Evolutionary conservation across 768 basidiomycete genomes (phyloP).

Genomic region (Tricholoma sp.): DNA sequence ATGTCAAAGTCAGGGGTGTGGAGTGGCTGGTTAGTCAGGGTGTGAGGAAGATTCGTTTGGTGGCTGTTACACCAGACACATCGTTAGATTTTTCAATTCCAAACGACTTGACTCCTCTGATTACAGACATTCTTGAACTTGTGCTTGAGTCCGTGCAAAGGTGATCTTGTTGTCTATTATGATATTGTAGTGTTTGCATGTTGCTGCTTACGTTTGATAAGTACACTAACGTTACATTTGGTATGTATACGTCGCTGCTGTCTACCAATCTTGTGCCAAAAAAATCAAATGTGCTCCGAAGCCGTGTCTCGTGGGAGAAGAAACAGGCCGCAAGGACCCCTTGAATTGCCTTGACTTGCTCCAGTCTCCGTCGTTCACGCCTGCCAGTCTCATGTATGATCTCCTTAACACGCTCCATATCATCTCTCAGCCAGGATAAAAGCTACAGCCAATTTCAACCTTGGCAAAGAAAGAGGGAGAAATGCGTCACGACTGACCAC

Average conservation of each 20-base stretch:
- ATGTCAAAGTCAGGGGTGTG: not conserved
- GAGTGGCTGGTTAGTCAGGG: not conserved
- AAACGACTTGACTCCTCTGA: not conserved
- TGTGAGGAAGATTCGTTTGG: not conserved
- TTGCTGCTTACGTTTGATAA: too few species aligned
- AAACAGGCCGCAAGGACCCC: constrained; percentile 57
- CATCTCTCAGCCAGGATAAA: constrained; percentile 62
- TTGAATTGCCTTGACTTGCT: constrained; percentile 61
- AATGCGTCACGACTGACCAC: constrained; percentile 50
- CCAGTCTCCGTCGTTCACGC: constrained; percentile 78
- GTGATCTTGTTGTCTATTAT: too few species aligned
- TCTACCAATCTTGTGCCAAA: too few species aligned
- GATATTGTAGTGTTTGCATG: too few species aligned
- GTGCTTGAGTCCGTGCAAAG: too few species aligned
- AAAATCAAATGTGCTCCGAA: constrained; percentile 64
- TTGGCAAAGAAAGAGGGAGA: not conserved
- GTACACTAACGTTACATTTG: too few species aligned
- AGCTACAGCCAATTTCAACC: constrained; percentile 25
- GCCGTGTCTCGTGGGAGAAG: constrained; percentile 56
- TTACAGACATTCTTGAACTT: too few species aligned
- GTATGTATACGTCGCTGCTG: too few species aligned
- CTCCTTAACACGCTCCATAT: constrained; percentile 71
- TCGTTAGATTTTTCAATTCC: not conserved
- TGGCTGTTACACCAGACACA: too few species aligned
- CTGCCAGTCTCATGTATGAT: constrained; percentile 65